Base-by-base conservation (phyloP, 495 filamentous ascomycete genomes). In the Podospora comata region DNA sequence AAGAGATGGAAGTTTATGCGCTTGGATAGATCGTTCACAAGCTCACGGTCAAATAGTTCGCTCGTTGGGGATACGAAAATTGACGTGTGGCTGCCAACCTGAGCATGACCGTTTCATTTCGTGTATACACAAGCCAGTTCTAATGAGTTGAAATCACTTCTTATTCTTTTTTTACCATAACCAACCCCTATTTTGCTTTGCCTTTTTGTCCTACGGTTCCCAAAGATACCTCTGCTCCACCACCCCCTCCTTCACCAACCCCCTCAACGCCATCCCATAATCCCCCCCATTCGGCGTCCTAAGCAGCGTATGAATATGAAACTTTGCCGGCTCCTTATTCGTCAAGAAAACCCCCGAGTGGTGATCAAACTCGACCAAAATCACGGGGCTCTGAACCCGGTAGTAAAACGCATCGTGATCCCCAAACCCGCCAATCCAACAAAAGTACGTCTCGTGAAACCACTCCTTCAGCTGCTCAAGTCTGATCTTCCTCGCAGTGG, bases 281-380 rank as follows among this genome's bases (percentile, higher is more conserved):
- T 92, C 90, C 32, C 90, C 91, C 0, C 80, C 86, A 75, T 93
- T 92, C 44, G 90, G 90, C 57, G 87, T 86, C 65, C 90, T 74
- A 72, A 90, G 73, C 68, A 91, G 75, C 0, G 90, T 92, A 75
- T 93, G 91, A 48, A 90, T 89, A 74, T 92, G 90, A 70, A 90
- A 93, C 79, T 90, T 91, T 68, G 87, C 87, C 16, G 91, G 90
- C 75, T 88, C 83, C 69, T 83, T 81, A 71, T 92, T 93, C 1
- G 84, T 87, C 76, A 93, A 78, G 70, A 92, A 93, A 11, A 92
- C 90, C 4, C 90, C 91, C 11, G 87, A 91, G 73, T 94, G 91
- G 72, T 91, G 89, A 73, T 94, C 91, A 75, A 94, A 90, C 82
- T 93, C 91, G 60, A 88, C 79, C 44, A 92, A 77, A 16, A 91